Conservation (phyloP, 2,329 filamentous ascomycete genomes). For the Coniochaeta pulveracea region DNA sequence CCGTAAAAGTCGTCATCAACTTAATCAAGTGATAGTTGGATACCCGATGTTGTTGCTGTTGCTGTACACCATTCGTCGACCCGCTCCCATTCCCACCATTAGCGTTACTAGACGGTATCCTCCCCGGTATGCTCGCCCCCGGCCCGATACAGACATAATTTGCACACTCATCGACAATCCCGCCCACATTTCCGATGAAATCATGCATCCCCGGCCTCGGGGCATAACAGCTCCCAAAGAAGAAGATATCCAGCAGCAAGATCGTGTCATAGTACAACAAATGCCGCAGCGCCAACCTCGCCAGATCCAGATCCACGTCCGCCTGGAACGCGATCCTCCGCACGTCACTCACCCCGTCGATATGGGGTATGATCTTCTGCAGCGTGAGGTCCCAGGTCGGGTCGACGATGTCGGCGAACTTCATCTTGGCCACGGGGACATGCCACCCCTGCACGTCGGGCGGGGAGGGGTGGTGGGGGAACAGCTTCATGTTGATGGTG, state of each 20-base stretch:
- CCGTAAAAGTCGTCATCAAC: constrained; percentile 75
- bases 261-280: constrained; percentile 89
- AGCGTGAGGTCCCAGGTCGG: constrained; percentile 67
- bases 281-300: constrained; percentile 77
- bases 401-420: constrained; percentile 51
- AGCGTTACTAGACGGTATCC: background rate
- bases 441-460: constrained; percentile 77
- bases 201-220: constrained; percentile 65
- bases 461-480: constrained; percentile 69
- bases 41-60: constrained; percentile 14
- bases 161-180: constrained; percentile 76
- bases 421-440: constrained; percentile 69
- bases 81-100: background rate
- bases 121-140: background rate
- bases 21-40: constrained; percentile 60
- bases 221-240: constrained; percentile 86
- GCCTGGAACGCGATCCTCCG: constrained; percentile 76
- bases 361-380: constrained; percentile 67
- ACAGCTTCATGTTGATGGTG: constrained; percentile 92
- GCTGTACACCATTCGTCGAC: constrained; percentile 7
- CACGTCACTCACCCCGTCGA: constrained; percentile 86
- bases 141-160: constrained; percentile 58
- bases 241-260: constrained; percentile 86
- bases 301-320: constrained; percentile 77
- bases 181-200: constrained; percentile 64